Evolutionary conservation across 495 filamentous ascomycete species (phyloP), one percentile per base, ranked within the genome.

Genomic region (Antarctomyces pellizariae): DNA sequence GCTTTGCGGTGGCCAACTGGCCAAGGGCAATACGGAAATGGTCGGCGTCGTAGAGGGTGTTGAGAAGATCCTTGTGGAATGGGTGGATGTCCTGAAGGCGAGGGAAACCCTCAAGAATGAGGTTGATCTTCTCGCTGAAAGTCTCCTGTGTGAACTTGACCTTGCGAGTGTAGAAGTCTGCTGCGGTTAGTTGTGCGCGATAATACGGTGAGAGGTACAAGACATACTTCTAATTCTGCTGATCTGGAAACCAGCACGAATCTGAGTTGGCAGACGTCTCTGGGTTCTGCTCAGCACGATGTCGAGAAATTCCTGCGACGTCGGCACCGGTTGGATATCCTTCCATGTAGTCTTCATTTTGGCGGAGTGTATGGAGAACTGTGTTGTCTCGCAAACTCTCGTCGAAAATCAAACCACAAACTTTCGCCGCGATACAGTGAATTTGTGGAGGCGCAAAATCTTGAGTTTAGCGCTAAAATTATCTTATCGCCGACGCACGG

Each of bases 81-180:
- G 86, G 86, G 47, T 97, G 86, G 47, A 93, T 84, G 43, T 97
- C 86, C 36, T 78, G 67, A 18, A 97, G 57, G n/a, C 80, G 59
- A 16, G 86, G 86, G 44, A 97, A 97, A 41, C 77, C 82, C 48
- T 84, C 73, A 32, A 93, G 64, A 42, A 91, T 91, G 16, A 68
- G 58, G 34, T 64, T 69, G 32, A 97, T 67, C 54, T 95, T 92
- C 39, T 97, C 86, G 29, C 68, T 67, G 50, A 93, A 93, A 22
- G 86, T 93, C 52, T 93, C 83, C 44, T 84, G 71, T n/a, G 86
- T 95, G 48, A 75, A 95, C 49, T 95, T 97, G 62, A 95, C 86
- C 53, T 97, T 95, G 46, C 86, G 65, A 32, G 82, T 91, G 46
- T 92, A 92, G 58, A 92, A 93, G 30, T 70, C 78, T 71, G 36